Evolutionary conservation across 1,139 yeast species (phyloP), one percentile per base, ranked within the genome.

Genomic region (Meyerozyma elateridarum): DNA sequence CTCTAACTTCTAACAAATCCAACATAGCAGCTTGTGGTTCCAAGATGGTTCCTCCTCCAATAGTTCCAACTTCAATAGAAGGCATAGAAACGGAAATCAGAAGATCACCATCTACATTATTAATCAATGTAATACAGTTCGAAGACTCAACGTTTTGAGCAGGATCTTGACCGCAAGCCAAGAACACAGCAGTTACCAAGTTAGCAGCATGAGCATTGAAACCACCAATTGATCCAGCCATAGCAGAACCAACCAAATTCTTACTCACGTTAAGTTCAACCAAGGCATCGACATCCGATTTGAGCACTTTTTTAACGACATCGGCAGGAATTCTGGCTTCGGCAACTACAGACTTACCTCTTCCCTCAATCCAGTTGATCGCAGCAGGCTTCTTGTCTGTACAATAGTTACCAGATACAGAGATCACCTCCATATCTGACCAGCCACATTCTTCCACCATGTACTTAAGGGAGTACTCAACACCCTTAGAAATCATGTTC

Each of bases 401-500:
- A 70, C 99, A 91, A 67, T 85, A 91, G 66, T 93, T 91, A 59
- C 98, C 99, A 20, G 96, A 87, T 32, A 91, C 84, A 2, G 97
- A 85, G 35, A 91, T 79, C 36, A 93, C 76, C 40, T 75, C 78
- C 99, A 91, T 91, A 61, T 91, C 98, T 11, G 75, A 79, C 77
- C 91, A 91, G 3, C 96, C 97, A 55, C 83, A 82, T 49, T 82
- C 88, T 51, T 83, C 87, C 31, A 73, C 77, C 96, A 91, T 88
- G 55, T 73, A 78, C 45, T 79, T 79, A 52, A 91, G 73, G 2
- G 96, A 76, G 56, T 69, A 71, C 58, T 93, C 99, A 33, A 87
- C 96, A 58, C 98, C 99, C 62, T 91, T 91, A 20, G 98, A 91
- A 44, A 91, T 93, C 99, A 91, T 93, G 56, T 91, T 91, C 99